phyloP scores from a whole-genome alignment of 179 eudicot genomes.

The Patellifolia procumbens region DNA sequence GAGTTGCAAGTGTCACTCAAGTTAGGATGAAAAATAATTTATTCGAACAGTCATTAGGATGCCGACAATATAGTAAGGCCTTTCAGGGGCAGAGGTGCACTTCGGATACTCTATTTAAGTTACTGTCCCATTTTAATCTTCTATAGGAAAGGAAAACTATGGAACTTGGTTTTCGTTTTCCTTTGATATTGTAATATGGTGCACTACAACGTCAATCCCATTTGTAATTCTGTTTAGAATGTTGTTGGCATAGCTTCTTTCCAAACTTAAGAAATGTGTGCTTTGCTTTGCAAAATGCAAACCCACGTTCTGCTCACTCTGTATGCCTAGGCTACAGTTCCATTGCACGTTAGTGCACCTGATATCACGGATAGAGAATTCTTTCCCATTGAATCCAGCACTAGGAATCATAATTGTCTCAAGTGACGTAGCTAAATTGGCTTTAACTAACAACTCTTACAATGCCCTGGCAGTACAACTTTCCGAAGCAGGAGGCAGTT shows the following conservation, averaged over 20 bases:
- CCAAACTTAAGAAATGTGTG: not conserved
- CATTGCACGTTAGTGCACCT: not conserved
- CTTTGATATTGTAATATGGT: not conserved
- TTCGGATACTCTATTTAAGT: not conserved
- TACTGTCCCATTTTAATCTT: not conserved
- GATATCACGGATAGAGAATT: not conserved
- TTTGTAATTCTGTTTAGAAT: not conserved
- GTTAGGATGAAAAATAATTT: too few relatives aligned
- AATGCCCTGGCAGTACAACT: constrained; percentile 73
- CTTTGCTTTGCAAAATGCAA: not conserved
- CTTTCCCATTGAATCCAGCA: not conserved
- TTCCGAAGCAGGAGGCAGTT: constrained; percentile 91
- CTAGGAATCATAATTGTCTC: not conserved
- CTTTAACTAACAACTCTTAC: constrained; percentile 14
- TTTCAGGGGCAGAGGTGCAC: not conserved
- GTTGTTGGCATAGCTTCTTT: not conserved
- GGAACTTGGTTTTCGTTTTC: not conserved
- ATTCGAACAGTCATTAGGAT: too few relatives aligned
- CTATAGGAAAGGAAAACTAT: not conserved
- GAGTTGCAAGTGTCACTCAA: too few relatives aligned
- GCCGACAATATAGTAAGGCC: too few relatives aligned
- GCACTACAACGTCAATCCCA: not conserved
- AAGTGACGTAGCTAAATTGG: not conserved
- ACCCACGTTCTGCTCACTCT: not conserved
- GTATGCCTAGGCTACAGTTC: not conserved